Evolutionary conservation across 345 rosid species (phyloP), one percentile per base, ranked within the genome.

Genomic region (Syzygium aqueum): DNA sequence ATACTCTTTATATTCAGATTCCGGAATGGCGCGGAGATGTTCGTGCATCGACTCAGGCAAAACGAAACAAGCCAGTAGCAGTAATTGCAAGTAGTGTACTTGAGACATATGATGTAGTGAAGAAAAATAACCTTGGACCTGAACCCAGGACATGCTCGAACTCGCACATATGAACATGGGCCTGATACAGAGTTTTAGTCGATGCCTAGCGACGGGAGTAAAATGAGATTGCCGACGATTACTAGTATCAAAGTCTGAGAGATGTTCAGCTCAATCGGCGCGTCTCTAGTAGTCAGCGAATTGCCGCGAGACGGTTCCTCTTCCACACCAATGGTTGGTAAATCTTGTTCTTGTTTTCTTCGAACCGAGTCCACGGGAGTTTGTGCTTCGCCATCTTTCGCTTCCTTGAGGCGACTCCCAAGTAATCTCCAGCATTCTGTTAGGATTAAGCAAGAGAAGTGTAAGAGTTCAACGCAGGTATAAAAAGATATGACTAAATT

Each of bases 371-470:
- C 94, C 93, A 91, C 22, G 93, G 94, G 43, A 91, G 73, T 86
- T 89, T 93, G 88, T 88, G 92, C 87, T 93, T 93, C 4, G 95
- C 96, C 89, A 89, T 84, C 87, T 85, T 91, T 87, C 90, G 77
- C 92, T 88, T 93, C 85, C 23, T 89, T 9, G 93, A 89, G 11
- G 92, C 89, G 2, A 94, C 89, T 91, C 94, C 94, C 51, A 94
- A 78, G 87, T 87, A 87, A 86, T 92, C 96, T 82, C 89, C 90
- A 0, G 87, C 33, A 65, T 53, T 89, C 95, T 94, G 92, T 46
- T 27, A 53, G 85, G 43, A 67, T 30, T 30, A 12, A 67, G 49
- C 49, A 73, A 73, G 78, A 33, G 80, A 10, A 2, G 80, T 19
- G 13, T 33, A 9, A 33, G 49, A 25, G 61, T 23, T 52, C 53